Conservation (phyloP, 768 basidiomycete genomes). For the Agaricus subrufescens region DNA sequence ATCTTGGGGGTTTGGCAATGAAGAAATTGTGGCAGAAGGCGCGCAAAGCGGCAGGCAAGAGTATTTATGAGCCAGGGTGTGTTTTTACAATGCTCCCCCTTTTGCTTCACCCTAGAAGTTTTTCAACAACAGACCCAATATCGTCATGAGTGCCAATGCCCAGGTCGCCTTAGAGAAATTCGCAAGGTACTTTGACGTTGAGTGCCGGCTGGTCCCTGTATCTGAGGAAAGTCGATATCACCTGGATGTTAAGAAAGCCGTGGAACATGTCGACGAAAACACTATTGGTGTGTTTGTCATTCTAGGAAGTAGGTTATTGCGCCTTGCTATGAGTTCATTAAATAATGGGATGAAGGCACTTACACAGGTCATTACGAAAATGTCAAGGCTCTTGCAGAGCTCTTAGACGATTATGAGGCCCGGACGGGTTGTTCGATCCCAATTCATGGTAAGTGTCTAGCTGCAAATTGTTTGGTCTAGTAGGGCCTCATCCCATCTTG, state of each 20-base stretch:
- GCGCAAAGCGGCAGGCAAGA: constrained; percentile 61
- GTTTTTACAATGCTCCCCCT: constrained; percentile 6
- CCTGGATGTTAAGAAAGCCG: constrained; percentile 56
- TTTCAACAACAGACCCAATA: constrained; percentile 43
- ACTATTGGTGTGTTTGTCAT: constrained; percentile 67
- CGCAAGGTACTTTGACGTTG: constrained; percentile 68
- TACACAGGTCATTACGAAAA: constrained; percentile 77
- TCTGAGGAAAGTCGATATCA: constrained; percentile 48
- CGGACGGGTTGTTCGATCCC: constrained; percentile 57
- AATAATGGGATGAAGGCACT: constrained; percentile 31
- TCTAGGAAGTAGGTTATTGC: constrained; percentile 28
- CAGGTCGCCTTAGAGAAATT: constrained; percentile 73
- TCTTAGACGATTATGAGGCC: constrained; percentile 61
- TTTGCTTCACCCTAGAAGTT: neutral
- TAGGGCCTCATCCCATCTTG: constrained; percentile 38
- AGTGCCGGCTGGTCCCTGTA: constrained; percentile 50
- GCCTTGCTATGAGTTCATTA: constrained; percentile 40
- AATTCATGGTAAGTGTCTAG: constrained; percentile 58
- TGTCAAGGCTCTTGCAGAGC: constrained; percentile 79
- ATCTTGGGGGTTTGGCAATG: constrained; percentile 73
- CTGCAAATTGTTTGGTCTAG: constrained; percentile 27
- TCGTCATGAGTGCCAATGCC: constrained; percentile 67
- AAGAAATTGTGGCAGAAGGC: constrained; percentile 68
- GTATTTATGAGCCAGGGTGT: constrained; percentile 75
- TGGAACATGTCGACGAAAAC: constrained; percentile 69